Conservation (phyloP, 768 basidiomycete genomes). For the Mycena vulgaris region DNA sequence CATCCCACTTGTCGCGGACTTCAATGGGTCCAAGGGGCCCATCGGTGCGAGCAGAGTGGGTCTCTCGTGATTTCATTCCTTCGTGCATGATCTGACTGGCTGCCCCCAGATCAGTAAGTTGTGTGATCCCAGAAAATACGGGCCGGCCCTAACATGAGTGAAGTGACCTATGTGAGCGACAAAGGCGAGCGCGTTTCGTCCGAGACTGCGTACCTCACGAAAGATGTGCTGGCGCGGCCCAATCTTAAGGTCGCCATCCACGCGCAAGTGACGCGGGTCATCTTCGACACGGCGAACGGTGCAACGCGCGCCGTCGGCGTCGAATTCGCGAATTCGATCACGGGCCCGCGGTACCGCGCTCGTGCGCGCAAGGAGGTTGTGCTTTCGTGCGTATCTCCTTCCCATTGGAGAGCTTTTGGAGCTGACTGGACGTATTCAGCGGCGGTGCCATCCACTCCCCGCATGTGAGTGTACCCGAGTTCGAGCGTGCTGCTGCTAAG, state of each 20-base stretch:
- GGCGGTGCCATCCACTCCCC: conserved; percentile 73
- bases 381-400: conserved; percentile 62
- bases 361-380: conserved; percentile 73
- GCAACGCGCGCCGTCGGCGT: conserved; percentile 71
- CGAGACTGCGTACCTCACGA: conserved; percentile 78
- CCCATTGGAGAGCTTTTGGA: neutral
- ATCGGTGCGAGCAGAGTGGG: conserved; percentile 74
- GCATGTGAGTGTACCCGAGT: conserved; percentile 53
- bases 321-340: conserved; percentile 63
- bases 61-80: neutral
- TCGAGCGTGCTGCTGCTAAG: neutral
- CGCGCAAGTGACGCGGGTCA: conserved; percentile 70
- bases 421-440: conserved; percentile 27
- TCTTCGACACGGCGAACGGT: conserved; percentile 62
- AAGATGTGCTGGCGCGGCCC: conserved; percentile 72
- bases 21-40: conserved; percentile 72
- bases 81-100: neutral
- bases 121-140: neutral
- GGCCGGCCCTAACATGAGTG: neutral
- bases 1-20: conserved; percentile 73
- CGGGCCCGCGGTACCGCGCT: conserved; percentile 59
- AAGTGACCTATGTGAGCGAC: conserved; percentile 79
- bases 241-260: conserved; percentile 75
- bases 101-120: conserved; percentile 60
- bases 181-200: conserved; percentile 71